These are phyloP conservation scores for Phaffomyces opuntiae DNA, from an alignment of 805 yeast species.

Conservation along the genomic window DNA sequence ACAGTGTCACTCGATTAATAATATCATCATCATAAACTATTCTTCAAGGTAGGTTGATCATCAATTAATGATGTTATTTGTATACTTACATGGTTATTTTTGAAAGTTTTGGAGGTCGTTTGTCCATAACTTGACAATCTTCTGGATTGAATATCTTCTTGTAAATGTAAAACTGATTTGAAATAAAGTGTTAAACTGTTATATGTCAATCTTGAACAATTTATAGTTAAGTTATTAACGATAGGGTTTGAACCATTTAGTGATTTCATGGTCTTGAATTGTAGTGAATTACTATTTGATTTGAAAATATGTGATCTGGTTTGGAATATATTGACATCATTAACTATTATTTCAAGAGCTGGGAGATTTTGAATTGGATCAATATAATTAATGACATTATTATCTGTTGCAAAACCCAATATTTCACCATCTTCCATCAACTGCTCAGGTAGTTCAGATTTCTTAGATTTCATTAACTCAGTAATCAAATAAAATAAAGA, in stretches of 20 bases:
- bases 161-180: background rate
- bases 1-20: too few species aligned
- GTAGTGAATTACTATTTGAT: background rate
- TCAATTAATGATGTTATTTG: background rate
- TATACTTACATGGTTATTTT: background rate
- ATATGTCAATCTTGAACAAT: conserved; percentile 4
- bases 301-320: background rate
- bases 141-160: background rate
- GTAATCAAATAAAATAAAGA: background rate
- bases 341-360: background rate
- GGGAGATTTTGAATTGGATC: background rate
- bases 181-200: conserved; percentile 3
- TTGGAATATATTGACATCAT: background rate
- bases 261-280: background rate
- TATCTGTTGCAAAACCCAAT: background rate
- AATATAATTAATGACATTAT: background rate
- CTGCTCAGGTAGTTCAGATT: background rate
- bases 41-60: too few species aligned
- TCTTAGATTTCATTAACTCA: background rate
- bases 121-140: background rate
- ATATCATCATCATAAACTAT: too few species aligned
- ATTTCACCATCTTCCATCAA: background rate
- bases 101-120: background rate
- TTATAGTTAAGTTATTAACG: background rate
- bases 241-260: background rate